Percentiles rank a stretch among this genome's conserved stretches.
phyloP scores from a whole-genome alignment of 176 grass and related monocot genomes.

The Puya raimondii region DNA sequence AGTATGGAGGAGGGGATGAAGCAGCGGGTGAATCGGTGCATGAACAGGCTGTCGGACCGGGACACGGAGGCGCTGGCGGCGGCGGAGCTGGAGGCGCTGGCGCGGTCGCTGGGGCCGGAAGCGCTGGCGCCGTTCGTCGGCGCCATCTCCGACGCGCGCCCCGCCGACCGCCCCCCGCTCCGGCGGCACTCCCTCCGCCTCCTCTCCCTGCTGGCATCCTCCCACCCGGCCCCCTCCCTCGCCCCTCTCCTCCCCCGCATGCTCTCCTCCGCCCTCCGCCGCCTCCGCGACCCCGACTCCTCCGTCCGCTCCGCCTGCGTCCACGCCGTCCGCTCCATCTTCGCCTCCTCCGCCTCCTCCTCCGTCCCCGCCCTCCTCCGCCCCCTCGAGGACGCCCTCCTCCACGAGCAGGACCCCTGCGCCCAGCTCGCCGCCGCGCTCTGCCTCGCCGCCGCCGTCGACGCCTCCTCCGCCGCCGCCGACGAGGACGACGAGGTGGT shows the following conservation, averaged over 20 bases:
- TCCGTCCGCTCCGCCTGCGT: conserved; percentile 83
- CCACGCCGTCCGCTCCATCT: conserved; percentile 61
- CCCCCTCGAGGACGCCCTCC: conserved; percentile 45
- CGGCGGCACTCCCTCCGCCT: conserved; percentile 85
- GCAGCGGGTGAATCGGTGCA: conserved; percentile 79
- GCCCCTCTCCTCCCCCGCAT: conserved; percentile 68
- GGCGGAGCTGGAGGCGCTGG: conserved; percentile 69
- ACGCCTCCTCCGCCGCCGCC: conserved; percentile 30
- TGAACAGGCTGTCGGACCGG: conserved; percentile 68
- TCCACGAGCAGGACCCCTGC: conserved; percentile 93
- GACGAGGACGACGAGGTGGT: conserved; percentile 45
- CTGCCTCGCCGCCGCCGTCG: conserved; percentile 33
- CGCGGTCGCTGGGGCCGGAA: conserved; percentile 43
- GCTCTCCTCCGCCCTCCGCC: conserved; percentile 58
- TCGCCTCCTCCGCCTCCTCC: conserved; percentile 6
- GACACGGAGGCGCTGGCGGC: conserved; percentile 98
- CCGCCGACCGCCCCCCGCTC: conserved; percentile 64
- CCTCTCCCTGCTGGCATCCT: conserved; percentile 50
- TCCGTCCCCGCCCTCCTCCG: conserved; percentile 16
- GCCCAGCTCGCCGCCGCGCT: conserved; percentile 68
- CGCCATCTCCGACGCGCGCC: conserved; percentile 68
- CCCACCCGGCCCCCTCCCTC: conserved; percentile 38
- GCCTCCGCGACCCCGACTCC: conserved; percentile 84
- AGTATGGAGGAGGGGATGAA: conserved; percentile 46
- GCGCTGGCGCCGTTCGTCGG: conserved; percentile 49